A percentile compares a stretch with the other conserved stretches of the same genome.
Conservation (phyloP, 2,329 filamentous ascomycete species). For the Diaporthe nobilis region DNA sequence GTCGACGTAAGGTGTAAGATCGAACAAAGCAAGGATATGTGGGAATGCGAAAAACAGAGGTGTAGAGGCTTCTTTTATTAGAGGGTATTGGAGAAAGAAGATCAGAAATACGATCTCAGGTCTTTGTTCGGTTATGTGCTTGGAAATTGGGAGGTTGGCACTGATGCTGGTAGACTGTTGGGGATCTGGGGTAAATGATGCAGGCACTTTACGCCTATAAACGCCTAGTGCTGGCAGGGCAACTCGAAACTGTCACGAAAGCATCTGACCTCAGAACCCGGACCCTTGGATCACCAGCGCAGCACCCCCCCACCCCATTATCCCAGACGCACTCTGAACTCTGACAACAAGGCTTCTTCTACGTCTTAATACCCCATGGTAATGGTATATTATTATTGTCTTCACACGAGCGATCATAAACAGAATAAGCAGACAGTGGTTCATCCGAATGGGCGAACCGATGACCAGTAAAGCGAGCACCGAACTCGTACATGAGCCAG, state of each 20-base stretch:
- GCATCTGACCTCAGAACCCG: slow-evolving; percentile 59
- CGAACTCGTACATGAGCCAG: not conserved
- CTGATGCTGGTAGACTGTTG: slow-evolving; percentile 43
- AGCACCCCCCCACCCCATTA: not conserved
- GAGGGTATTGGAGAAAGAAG: not conserved
- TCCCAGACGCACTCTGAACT: too few relatives aligned
- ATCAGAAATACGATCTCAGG: not conserved
- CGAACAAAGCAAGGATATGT: slow-evolving; percentile 26
- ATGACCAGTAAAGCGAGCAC: not conserved
- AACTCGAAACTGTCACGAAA: slow-evolving; percentile 65
- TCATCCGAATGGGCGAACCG: not conserved
- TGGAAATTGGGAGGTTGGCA: slow-evolving; percentile 35
- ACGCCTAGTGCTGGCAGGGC: slow-evolving; percentile 62
- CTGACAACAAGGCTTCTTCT: not conserved
- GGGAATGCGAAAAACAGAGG: too few relatives aligned
- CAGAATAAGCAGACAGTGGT: not conserved
- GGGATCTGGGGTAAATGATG: slow-evolving; percentile 27
- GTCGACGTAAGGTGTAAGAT: slow-evolving; percentile 27
- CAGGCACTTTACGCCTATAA: slow-evolving; percentile 27
- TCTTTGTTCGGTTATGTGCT: not conserved
- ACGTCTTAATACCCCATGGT: not conserved
- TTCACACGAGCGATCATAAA: not conserved
- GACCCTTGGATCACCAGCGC: not conserved
- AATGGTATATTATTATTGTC: not conserved
- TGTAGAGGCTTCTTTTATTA: not conserved